phyloP scores from a whole-genome alignment of 2,329 filamentous ascomycete genomes.

The Botrytis elliptica region DNA sequence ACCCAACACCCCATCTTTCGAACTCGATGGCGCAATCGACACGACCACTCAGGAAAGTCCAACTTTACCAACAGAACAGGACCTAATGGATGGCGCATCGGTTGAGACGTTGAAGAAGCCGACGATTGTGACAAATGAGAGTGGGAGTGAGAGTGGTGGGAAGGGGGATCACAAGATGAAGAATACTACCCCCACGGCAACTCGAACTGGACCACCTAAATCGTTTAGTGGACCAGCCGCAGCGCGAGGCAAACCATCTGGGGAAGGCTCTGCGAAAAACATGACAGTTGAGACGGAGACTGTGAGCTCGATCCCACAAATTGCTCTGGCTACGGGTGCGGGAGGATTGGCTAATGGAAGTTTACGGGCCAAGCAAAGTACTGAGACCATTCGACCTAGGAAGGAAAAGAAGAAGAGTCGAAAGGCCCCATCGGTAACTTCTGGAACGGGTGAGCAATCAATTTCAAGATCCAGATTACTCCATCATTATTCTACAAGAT shows the following conservation, averaged over 20 bases:
- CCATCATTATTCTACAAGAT: conserved; percentile 41
- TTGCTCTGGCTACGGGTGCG: conserved; percentile 67
- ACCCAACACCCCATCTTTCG: conserved; percentile 62
- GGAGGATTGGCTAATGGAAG: conserved; percentile 65
- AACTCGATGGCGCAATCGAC: conserved; percentile 50
- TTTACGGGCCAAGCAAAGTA: conserved; percentile 81
- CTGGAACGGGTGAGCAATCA: conserved; percentile 67
- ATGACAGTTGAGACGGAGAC: conserved; percentile 99
- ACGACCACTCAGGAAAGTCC: conserved; percentile 48
- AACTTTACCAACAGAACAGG: conserved; percentile 46
- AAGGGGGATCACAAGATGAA: conserved; percentile 47
- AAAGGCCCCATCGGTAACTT: conserved; percentile 69
- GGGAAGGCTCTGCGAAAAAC: conserved; percentile 75
- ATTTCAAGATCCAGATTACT: conserved; percentile 41
- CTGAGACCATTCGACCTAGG: conserved; percentile 92
- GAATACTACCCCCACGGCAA: conserved; percentile 44
- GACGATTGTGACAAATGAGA: conserved; percentile 50
- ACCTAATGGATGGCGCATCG: conserved; percentile 34
- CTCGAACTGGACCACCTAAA: conserved; percentile 57
- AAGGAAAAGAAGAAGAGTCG: conserved; percentile 82
- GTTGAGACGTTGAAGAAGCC: conserved; percentile 47
- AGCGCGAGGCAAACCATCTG: conserved; percentile 62
- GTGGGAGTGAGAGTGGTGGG: conserved; percentile 65
- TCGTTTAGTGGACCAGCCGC: conserved; percentile 60
- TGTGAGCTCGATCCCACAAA: conserved; percentile 84